Percentiles rank a stretch among this genome's conserved stretches.
These are phyloP conservation scores for Microbotryum scabiosae DNA, from an alignment of 1,284 basidiomycete genomes.

Conservation along the genomic window DNA sequence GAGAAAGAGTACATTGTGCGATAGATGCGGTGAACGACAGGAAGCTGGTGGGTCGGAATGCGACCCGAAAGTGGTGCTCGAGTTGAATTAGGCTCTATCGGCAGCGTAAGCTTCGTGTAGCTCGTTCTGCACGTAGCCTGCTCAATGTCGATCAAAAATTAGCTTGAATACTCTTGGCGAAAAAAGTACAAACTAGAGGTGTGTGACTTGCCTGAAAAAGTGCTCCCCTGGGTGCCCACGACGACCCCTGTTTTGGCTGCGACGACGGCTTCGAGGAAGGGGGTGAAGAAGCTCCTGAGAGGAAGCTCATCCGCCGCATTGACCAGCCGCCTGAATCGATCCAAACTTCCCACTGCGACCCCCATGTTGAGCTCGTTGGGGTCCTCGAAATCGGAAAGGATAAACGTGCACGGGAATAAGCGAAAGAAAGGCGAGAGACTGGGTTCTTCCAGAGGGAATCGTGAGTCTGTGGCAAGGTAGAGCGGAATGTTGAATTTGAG, in stretches of 20 bases:
- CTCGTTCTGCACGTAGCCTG: not conserved
- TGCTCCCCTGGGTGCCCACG: conserved; percentile 21
- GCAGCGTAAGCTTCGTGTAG: not conserved
- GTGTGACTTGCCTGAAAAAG: conserved; percentile 17
- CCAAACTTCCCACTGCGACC: conserved; percentile 15
- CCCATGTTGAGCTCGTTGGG: conserved; percentile 19
- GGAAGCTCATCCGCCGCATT: conserved; percentile 22
- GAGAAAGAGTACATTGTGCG: too few relatives aligned
- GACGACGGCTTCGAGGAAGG: conserved; percentile 32
- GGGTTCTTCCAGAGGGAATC: conserved; percentile 14
- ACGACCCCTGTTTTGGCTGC: conserved; percentile 19
- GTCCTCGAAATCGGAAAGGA: conserved; percentile 27
- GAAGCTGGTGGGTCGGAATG: too few relatives aligned
- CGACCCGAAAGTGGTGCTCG: not conserved
- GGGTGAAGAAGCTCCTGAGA: conserved; percentile 28
- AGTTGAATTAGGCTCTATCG: not conserved
- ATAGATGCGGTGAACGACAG: too few relatives aligned
- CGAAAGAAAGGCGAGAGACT: conserved; percentile 23
- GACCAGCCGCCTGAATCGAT: conserved; percentile 15
- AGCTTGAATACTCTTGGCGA: not conserved
- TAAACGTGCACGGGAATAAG: conserved; percentile 28
- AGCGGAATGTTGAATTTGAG: conserved; percentile 24
- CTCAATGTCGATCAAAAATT: not conserved
- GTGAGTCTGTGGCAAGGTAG: conserved; percentile 31
- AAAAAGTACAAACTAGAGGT: too few relatives aligned